Percentiles rank a stretch among this genome's conserved stretches.
Conservation (phyloP, 495 filamentous ascomycete genomes). For the Massariosphaeria phaeospora region DNA sequence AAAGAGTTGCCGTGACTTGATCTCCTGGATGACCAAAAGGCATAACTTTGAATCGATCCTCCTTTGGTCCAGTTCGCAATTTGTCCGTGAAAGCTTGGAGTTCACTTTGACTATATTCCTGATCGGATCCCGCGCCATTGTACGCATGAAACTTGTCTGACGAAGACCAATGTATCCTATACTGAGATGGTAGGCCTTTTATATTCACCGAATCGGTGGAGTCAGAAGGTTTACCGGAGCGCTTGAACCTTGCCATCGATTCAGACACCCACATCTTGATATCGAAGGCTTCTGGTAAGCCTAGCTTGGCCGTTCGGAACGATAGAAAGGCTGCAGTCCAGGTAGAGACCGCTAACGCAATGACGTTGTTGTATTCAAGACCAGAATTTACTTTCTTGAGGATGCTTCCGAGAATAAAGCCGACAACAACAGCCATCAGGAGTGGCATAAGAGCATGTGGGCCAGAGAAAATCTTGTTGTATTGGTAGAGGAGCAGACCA, state of each 20-base stretch:
- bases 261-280: slow-evolving; percentile 6
- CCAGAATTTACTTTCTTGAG: slow-evolving; percentile 24
- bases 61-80: slow-evolving; percentile 33
- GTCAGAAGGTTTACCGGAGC: neutral
- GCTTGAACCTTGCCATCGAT: neutral
- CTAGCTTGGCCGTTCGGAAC: slow-evolving; percentile 40
- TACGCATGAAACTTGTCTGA: slow-evolving; percentile 28
- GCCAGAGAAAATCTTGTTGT: slow-evolving; percentile 57
- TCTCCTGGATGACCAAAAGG: slow-evolving; percentile 47
- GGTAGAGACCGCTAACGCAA: slow-evolving; percentile 49
- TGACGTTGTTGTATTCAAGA: slow-evolving; percentile 48
- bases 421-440: slow-evolving; percentile 45
- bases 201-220: slow-evolving; percentile 29
- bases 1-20: slow-evolving; percentile 46
- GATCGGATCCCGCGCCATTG: slow-evolving; percentile 16
- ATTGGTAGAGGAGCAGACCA: slow-evolving; percentile 57
- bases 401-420: slow-evolving; percentile 45
- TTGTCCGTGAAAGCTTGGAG: slow-evolving; percentile 46
- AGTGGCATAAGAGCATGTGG: slow-evolving; percentile 52
- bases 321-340: slow-evolving; percentile 53
- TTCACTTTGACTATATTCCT: slow-evolving; percentile 43
- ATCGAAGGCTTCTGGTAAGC: slow-evolving; percentile 32
- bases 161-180: slow-evolving; percentile 29
- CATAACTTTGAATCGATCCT: slow-evolving; percentile 42
- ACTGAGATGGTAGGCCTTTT: slow-evolving; percentile 38